phyloP scores from a whole-genome alignment of 805 yeast species.

The Nakazawaea populi region DNA sequence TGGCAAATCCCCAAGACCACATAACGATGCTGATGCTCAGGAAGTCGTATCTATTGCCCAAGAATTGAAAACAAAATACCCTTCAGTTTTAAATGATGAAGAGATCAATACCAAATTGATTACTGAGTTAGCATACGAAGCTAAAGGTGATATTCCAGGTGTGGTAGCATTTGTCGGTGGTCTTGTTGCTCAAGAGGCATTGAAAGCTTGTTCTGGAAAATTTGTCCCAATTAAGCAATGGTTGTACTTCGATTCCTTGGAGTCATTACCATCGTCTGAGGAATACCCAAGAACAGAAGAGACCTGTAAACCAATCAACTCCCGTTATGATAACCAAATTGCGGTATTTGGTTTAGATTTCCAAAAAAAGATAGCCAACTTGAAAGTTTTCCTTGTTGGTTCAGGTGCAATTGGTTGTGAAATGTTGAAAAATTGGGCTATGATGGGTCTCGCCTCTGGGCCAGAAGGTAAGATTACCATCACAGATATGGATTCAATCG shows the following conservation, averaged over 20 bases:
- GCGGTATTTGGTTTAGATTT: conserved; percentile 86
- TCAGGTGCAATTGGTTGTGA: conserved; percentile 99
- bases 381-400: conserved; percentile 87
- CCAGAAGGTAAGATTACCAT: conserved; percentile 77
- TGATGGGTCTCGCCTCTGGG: conserved; percentile 93
- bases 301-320: conserved; percentile 65
- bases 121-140: conserved; percentile 72
- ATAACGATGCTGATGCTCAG: conserved; percentile 65
- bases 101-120: conserved; percentile 60
- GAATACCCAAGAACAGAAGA: conserved; percentile 59
- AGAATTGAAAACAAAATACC: conserved; percentile 50
- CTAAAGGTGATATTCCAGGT: conserved; percentile 90
- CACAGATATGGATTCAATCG: conserved; percentile 94
- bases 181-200: conserved; percentile 90
- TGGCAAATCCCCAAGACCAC: conserved; percentile 71
- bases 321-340: conserved; percentile 92
- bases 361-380: conserved; percentile 68
- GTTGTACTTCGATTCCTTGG: conserved; percentile 90
- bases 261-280: conserved; percentile 68
- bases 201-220: conserved; percentile 93
- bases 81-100: conserved; percentile 52
- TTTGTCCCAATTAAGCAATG: conserved; percentile 91
- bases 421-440: conserved; percentile 97
- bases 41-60: conserved; percentile 56
- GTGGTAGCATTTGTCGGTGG: conserved; percentile 90